These are phyloP conservation scores for Fragilaria radians DNA, from an alignment of 108 stramenopile species.

Conservation along the genomic window DNA sequence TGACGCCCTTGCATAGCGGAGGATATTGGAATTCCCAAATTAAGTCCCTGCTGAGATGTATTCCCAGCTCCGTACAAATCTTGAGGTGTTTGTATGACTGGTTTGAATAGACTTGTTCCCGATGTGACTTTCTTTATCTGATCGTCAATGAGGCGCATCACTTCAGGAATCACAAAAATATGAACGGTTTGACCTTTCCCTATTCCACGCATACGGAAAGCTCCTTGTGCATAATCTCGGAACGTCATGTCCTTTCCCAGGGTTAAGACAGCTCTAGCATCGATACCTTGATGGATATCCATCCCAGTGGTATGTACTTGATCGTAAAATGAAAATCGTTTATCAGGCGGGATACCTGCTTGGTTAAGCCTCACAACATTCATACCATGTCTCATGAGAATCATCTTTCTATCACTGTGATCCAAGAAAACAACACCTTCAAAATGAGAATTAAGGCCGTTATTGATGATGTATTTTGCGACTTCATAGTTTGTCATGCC, in stretches of 20 bases:
- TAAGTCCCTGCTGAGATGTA: constrained; percentile 35
- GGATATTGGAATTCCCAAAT: constrained; percentile 1
- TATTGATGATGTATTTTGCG: constrained; percentile 80
- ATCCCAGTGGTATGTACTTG: constrained; percentile 98
- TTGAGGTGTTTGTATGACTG: constrained; percentile 14
- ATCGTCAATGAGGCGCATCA: constrained; percentile 63
- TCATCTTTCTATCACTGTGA: constrained; percentile 91
- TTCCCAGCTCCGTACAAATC: constrained; percentile 41
- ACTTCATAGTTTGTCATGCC: constrained; percentile 94
- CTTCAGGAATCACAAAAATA: constrained; percentile 90
- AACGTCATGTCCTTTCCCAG: constrained; percentile 97
- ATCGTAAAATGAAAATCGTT: constrained; percentile 94
- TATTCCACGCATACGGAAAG: constrained; percentile 96
- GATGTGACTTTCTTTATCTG: constrained; percentile 46
- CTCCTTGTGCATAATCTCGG: constrained; percentile 94
- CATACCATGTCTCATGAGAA: constrained; percentile 80
- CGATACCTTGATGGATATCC: constrained; percentile 94
- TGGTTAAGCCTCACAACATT: constrained; percentile 78
- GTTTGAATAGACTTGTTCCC: constrained; percentile 17
- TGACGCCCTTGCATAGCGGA: constrained; percentile 21
- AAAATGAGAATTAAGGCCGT: constrained; percentile 66
- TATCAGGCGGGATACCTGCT: constrained; percentile 77
- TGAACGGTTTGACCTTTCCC: constrained; percentile 91
- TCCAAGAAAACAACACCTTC: constrained; percentile 96
- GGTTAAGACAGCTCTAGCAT: constrained; percentile 88